Evolutionary conservation across 2,329 filamentous ascomycete genomes (phyloP).

Genomic region (Colletotrichum simmondsii): DNA sequence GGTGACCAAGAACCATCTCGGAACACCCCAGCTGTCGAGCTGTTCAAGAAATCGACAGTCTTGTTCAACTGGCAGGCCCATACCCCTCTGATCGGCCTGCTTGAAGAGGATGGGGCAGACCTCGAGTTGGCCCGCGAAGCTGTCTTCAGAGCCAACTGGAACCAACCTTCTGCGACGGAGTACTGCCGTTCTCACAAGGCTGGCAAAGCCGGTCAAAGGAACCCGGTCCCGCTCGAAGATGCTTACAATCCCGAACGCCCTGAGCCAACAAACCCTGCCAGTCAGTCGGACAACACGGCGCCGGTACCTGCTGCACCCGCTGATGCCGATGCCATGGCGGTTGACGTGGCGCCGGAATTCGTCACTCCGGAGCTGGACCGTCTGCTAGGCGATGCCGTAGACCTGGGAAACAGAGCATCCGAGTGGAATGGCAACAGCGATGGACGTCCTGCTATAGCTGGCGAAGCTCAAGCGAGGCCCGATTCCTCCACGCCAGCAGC

Average conservation of each 20-base stretch:
- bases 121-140: conserved; percentile 79
- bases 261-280: conserved; percentile 35
- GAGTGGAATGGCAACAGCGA: conserved; percentile 39
- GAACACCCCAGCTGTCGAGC: conserved; percentile 41
- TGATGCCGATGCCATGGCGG: conserved; percentile 43
- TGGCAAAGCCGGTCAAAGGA: conserved; percentile 68
- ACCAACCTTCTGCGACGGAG: conserved; percentile 68
- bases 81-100: conserved; percentile 31
- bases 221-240: conserved; percentile 75
- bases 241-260: conserved; percentile 48
- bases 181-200: conserved; percentile 77
- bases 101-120: conserved; percentile 61
- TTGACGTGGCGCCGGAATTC: conserved; percentile 42
- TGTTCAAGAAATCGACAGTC: conserved; percentile 56
- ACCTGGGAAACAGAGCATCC: conserved; percentile 38
- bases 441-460: conserved; percentile 5
- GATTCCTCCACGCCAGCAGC: conserved; percentile 37
- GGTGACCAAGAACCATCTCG: conserved; percentile 77
- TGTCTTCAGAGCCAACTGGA: conserved; percentile 83
- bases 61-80: conserved; percentile 59
- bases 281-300: conserved; percentile 38
- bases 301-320: conserved; percentile 11
- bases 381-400: conserved; percentile 38
- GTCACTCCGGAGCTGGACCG: conserved; percentile 38
- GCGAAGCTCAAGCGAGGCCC: conserved; percentile 11